Percentiles rank a stretch among this genome's conserved stretches.
Evolutionary conservation across 75 land plant genomes (phyloP).

Genomic region (Pseudotsuga menziesii): DNA sequence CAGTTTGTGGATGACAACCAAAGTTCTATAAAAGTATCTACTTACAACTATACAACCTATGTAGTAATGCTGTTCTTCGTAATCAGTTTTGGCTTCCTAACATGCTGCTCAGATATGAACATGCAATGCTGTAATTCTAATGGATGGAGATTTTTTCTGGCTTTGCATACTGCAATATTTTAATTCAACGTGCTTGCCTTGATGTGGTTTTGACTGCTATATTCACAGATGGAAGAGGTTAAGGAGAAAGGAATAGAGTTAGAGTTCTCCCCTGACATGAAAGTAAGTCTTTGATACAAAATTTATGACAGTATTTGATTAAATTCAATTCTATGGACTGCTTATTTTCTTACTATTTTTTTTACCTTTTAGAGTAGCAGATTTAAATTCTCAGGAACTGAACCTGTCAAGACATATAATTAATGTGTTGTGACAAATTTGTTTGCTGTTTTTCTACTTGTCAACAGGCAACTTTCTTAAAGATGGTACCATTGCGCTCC

Average conservation of each 20-base stretch:
- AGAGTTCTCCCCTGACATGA: constrained; percentile 78
- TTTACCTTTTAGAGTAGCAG: not conserved
- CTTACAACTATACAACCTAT: not conserved
- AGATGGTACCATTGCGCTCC: constrained; percentile 76
- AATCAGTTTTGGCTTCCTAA: not conserved
- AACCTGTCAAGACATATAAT: not conserved
- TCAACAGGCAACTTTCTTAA: constrained; percentile 73
- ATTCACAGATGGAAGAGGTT: constrained; percentile 60
- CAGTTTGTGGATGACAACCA: not conserved
- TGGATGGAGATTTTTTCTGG: not conserved
- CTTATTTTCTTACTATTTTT: not conserved
- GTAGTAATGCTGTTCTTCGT: not conserved
- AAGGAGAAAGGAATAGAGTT: constrained; percentile 68
- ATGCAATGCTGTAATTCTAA: not conserved
- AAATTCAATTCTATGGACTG: not conserved
- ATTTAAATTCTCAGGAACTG: not conserved
- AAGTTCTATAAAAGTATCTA: not conserved
- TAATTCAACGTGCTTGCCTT: not conserved
- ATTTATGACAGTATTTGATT: not conserved
- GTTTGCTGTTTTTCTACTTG: constrained; percentile 8
- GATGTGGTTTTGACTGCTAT: not conserved
- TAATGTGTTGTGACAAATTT: not conserved
- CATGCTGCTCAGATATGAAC: not conserved
- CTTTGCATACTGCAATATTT: not conserved
- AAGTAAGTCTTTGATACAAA: constrained; percentile 33